phyloP scores from a whole-genome alignment of 2,329 filamentous ascomycete genomes.

The Fusarium siculi region DNA sequence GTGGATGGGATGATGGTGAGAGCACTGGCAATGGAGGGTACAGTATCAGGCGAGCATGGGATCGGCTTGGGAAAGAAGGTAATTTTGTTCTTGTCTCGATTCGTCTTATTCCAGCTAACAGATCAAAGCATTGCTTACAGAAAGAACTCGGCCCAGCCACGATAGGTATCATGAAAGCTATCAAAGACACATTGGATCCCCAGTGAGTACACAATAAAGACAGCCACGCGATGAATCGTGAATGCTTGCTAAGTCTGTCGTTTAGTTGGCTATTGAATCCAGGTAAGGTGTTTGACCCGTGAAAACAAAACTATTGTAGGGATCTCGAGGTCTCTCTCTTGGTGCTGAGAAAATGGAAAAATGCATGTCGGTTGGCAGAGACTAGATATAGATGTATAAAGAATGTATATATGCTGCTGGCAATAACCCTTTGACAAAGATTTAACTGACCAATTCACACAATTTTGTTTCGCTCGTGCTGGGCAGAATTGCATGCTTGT shows the following conservation, averaged over 20 bases:
- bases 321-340: background rate
- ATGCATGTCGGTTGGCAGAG: too few species aligned
- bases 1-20: conserved; percentile 77
- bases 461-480: background rate
- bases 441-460: too few species aligned
- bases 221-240: background rate
- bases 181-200: background rate
- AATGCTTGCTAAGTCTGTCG: background rate
- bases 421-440: too few species aligned
- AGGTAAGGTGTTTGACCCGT: background rate
- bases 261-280: background rate
- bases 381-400: too few species aligned
- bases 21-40: conserved; percentile 76
- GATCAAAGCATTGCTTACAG: background rate
- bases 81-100: background rate
- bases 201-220: background rate
- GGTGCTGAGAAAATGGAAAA: too few species aligned
- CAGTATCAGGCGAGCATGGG: conserved; percentile 63
- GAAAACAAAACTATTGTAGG: background rate
- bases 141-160: background rate
- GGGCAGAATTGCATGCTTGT: background rate
- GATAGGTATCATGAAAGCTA: background rate
- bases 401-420: too few species aligned
- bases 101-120: background rate
- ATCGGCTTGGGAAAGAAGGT: background rate